Conservation (phyloP, 2,329 filamentous ascomycete species). For the Ophiocordyceps unilateralis region DNA sequence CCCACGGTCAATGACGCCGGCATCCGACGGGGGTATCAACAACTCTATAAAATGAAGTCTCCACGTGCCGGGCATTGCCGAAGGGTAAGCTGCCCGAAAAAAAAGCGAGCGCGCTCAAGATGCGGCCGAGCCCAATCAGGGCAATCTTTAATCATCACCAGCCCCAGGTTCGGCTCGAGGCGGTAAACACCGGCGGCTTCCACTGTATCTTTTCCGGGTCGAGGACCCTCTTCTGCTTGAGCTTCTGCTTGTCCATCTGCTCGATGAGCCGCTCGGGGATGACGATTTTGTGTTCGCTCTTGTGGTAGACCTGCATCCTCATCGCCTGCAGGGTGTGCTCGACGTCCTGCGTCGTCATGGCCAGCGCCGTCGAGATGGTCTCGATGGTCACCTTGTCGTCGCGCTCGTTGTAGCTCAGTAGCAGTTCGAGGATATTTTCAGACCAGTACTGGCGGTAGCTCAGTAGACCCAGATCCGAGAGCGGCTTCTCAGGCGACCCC, state of each 20-base stretch:
- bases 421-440: constrained; percentile 75
- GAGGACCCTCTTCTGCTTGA: constrained; percentile 61
- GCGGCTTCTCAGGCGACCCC: constrained; percentile 88
- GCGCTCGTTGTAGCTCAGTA: constrained; percentile 54
- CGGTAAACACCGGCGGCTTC: constrained; percentile 92
- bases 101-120: no score
- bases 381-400: constrained; percentile 70
- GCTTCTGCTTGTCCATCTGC: constrained; percentile 62
- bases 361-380: constrained; percentile 57
- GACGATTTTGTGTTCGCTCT: constrained; percentile 92
- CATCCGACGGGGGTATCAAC: background rate
- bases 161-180: constrained; percentile 82
- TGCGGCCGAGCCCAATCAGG: no score
- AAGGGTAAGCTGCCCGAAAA: no score
- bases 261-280: constrained; percentile 70
- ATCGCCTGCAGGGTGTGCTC: constrained; percentile 86
- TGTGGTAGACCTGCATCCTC: constrained; percentile 90
- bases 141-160: constrained; percentile 48
- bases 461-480: constrained; percentile 81
- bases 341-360: constrained; percentile 97
- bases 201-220: constrained; percentile 69
- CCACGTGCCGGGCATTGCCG: no score
- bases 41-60: background rate
- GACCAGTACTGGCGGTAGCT: constrained; percentile 98
- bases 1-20: background rate